phyloP scores from a whole-genome alignment of 2,329 filamentous ascomycete species.

The Aureobasidium melanogenum region DNA sequence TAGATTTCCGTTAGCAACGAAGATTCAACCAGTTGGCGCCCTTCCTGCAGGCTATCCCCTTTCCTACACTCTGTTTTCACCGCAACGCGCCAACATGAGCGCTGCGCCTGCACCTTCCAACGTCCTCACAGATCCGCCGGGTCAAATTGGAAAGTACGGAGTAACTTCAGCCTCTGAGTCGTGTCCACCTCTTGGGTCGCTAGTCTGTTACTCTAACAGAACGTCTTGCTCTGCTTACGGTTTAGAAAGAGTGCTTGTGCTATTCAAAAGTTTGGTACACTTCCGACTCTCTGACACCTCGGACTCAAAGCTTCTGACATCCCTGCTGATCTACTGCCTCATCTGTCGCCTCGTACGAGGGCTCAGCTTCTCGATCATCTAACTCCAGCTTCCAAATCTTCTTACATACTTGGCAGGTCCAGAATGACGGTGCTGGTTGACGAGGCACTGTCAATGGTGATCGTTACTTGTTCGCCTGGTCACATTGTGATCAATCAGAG shows the following conservation, averaged over 20 bases:
- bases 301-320: neutral
- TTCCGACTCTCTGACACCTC: slow-evolving; percentile 1
- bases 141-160: neutral
- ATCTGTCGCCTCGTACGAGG: neutral
- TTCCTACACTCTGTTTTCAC: neutral
- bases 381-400: neutral
- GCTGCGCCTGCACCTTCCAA: neutral
- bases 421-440: neutral
- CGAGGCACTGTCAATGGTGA: neutral
- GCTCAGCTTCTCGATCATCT: neutral
- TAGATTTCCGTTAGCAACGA: neutral
- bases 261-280: neutral
- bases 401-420: neutral
- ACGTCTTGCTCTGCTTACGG: neutral
- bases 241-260: neutral
- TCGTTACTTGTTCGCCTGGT: neutral
- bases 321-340: neutral
- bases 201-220: neutral
- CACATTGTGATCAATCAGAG: neutral
- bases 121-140: neutral
- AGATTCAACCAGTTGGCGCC: neutral
- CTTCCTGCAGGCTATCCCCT: neutral
- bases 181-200: slow-evolving; percentile 1
- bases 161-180: neutral
- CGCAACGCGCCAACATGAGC: neutral